Evolutionary conservation across 768 basidiomycete species (phyloP), one percentile per base, ranked within the genome.

Genomic region (Megacollybia marginata): DNA sequence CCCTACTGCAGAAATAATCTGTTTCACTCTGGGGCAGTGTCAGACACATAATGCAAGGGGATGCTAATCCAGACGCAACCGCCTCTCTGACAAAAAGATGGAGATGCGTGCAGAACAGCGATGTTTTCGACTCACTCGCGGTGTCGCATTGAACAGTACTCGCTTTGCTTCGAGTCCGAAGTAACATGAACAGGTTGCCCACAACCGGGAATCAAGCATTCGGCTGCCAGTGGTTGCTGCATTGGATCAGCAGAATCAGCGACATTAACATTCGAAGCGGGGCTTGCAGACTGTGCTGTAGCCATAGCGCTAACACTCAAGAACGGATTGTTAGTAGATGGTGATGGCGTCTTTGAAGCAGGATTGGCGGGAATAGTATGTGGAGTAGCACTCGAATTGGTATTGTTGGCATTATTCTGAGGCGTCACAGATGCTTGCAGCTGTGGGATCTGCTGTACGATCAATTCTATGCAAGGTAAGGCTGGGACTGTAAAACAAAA

Each of bases 1-100:
- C 68, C 50, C 69, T 64, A 15, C 77, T 71, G 55, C 83, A 85
- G 60, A 85, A 85, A 60, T 83, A 82, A 65, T 85, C 81, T 5
- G 60, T 66, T 35, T 71, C 71, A 50, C 75, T 74, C 60, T 85
- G 82, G 18, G 83, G 83, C 52, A 76, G 66, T 38, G 65, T 68
- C 56, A 80, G 62, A 56, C 83, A 85, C 79, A 84, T 78, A 56
- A 85, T 82, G 54, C 83, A 84, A 9, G 76, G 72, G 12, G 68
- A 59, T 33, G 66, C 75, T 33, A 82, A 55, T 28, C 81, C 78
- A 15, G 71, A 63, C 13, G 60, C 63, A 11, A 83, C 80, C 1
- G 80, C 81, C 57, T 84, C 79, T 63, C 83, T 84, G 52, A 46
- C 35, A 48, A 34, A 8, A 55, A n/a, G n/a, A 38, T 35, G 32